Evolutionary conservation across 495 filamentous ascomycete species (phyloP), one percentile per base, ranked within the genome.

Genomic region (Annulohypoxylon stygium): DNA sequence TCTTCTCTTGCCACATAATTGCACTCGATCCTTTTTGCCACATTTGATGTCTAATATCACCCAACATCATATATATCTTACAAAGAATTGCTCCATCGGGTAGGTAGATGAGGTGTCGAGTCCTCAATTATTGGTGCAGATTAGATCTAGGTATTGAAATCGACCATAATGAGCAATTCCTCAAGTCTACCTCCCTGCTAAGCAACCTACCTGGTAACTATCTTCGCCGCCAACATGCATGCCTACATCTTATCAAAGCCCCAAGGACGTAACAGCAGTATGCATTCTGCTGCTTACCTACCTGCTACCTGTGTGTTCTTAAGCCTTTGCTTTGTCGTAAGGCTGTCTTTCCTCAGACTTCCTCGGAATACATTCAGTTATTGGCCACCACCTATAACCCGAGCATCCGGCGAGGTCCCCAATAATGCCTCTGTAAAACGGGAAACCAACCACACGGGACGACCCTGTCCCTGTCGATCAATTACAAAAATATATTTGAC

Each of bases 391-490:
- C 14, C 41, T 47, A 14, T 14, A 64, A 47, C 45, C 69, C 58
- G 26, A 50, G 34, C 20, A 58, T 14, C 63, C 14, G 54, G 47
- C 55, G 60, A 65, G 54, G 60, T 68, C 34, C 39, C 41, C 16
- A 65, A 73, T 30, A 45, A 57, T 33, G 10, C 20, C 45, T 48
- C 54, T 36, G 70, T 73, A 54, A 18, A 69, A 66, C 25, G 16
- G 61, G 30, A 55, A 74, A 57, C 71, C 71, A 69, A 61, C 18
- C 54, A 57, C 20, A 61, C 37, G 71, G 71, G 55, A 69, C 61
- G 61, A 36, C 34, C 71, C 53, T 69, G 66, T 74, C 61, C 71
- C 66, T 65, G 66, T 69, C 66, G 66, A 69, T 74, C 65, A 64
- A 34, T 25, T 23, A 6, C 61, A 20, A 62, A 48, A 65, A 47